Base-by-base conservation (phyloP, 2,329 filamentous ascomycete species). In the Lasiodiplodia hormozganensis region DNA sequence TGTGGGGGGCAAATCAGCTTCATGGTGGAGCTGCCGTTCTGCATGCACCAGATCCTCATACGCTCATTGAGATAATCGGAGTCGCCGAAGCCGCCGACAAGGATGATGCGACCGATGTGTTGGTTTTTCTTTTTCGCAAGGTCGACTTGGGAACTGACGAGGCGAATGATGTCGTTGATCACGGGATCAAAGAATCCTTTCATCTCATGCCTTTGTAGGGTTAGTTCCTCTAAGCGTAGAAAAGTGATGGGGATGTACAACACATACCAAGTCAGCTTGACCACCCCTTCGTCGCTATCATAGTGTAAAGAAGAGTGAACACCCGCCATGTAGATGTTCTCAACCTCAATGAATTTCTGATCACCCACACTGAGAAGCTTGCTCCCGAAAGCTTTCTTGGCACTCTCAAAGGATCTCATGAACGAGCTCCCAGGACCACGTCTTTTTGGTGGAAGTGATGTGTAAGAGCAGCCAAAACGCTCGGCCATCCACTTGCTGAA, bases 371-470 rank as follows among this genome's bases (percentile, higher is more conserved):
- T 23, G 3, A n/a, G 25, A 4, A 18, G 14, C 11, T 38, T 25
- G 18, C 65, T 60, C 8, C 67, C 73, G 68, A 79, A 81, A 40
- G 75, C 71, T 8, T 70, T 68, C 54, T 80, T 81, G 49, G 73
- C 28, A 0, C 68, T 56, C 56, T 81, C 78, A 52, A 80, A 80
- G 4, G 71, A 69, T 18, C 73, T 73, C 78, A 80, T 80, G 49
- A 80, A 77, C 8, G 68, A 36, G 54, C 75, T 78, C 12, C 77
- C 76, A 2, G 75, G 72, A 0, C 75, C 74, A 23, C 70, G 76
- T 56, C 73, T 70, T 36, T 73, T 70, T 1, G 69, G 25, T 2
- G 70, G 65, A 18, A 81, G 53, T 4, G 60, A 28, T 6, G 73
- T 70, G 69, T 79, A 81, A 1, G 72, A 72, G 7, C 53, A 28